A percentile compares a stretch with the other conserved stretches of the same genome.
These are phyloP conservation scores for Nitzschia sp. DNA, from an alignment of 108 stramenopile genomes.

Conservation along the genomic window DNA sequence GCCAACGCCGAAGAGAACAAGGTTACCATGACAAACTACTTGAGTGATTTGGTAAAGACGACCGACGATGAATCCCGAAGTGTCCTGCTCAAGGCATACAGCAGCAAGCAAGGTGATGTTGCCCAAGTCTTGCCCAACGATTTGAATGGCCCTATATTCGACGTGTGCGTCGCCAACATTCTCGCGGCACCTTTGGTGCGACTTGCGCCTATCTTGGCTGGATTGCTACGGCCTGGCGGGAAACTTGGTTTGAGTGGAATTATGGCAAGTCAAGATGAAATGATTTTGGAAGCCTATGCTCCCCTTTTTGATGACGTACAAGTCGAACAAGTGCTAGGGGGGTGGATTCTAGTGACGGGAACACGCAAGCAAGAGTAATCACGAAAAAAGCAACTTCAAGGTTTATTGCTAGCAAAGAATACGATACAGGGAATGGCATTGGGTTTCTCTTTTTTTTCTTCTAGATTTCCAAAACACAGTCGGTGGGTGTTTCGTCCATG, in stretches of 20 bases:
- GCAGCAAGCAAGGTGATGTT: conserved; percentile 32
- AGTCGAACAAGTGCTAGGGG: conserved; percentile 49
- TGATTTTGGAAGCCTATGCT: conserved; percentile 60
- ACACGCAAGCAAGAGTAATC: conserved; percentile 34
- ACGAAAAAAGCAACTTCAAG: not conserved
- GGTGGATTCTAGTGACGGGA: conserved; percentile 78
- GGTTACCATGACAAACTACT: conserved; percentile 64
- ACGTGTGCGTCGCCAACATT: conserved; percentile 78
- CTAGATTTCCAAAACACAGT: not conserved
- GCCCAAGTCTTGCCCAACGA: conserved; percentile 48
- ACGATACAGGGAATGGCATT: not conserved
- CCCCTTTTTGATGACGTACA: conserved; percentile 63
- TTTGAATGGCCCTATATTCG: conserved; percentile 56
- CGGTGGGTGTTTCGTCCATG: not conserved
- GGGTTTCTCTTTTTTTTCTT: not conserved
- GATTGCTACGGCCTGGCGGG: conserved; percentile 59
- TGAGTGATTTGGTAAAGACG: conserved; percentile 52
- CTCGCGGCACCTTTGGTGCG: conserved; percentile 64
- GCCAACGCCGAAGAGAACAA: conserved; percentile 67
- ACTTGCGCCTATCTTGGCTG: conserved; percentile 59
- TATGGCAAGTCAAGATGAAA: conserved; percentile 49
- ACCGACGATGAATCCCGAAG: conserved; percentile 66
- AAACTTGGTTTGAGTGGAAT: conserved; percentile 74
- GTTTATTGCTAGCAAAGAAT: too few relatives aligned
- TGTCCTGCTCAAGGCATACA: conserved; percentile 62